Percentiles rank a stretch among this genome's conserved stretches.
Conservation (phyloP, 768 basidiomycete species). For the Dentipellis fragilis region DNA sequence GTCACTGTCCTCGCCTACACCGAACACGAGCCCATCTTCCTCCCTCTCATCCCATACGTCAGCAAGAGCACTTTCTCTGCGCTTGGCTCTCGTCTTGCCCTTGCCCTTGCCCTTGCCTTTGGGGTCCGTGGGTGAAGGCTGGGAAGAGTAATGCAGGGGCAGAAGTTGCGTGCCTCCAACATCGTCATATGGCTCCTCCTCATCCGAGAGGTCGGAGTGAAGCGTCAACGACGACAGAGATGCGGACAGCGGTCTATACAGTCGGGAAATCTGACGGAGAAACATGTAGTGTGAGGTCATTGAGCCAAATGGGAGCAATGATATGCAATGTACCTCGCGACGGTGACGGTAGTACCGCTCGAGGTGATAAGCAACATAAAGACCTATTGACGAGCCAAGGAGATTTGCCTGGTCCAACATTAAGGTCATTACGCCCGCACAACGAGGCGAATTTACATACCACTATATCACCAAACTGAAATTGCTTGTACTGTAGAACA, state of each 20-base stretch:
- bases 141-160: constrained; percentile 46
- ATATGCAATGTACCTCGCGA: constrained; percentile 48
- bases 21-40: constrained; percentile 44
- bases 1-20: constrained; percentile 54
- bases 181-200: not conserved
- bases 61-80: constrained; percentile 23
- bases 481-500: constrained; percentile 47
- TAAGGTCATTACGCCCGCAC: not conserved
- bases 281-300: not conserved
- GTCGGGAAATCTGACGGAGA: not conserved
- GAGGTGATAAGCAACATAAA: constrained; percentile 54
- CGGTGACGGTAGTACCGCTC: constrained; percentile 72
- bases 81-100: constrained; percentile 6
- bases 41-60: constrained; percentile 76
- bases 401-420: constrained; percentile 57
- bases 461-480: constrained; percentile 63
- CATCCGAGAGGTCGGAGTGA: not conserved
- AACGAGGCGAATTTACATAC: constrained; percentile 30
- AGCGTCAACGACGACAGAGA: not conserved
- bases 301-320: not conserved
- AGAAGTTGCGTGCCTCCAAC: not conserved
- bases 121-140: constrained; percentile 21
- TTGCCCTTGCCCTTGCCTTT: not conserved
- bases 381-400: constrained; percentile 59
- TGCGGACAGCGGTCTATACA: not conserved